Percentiles rank a stretch among this genome's conserved stretches.
Conservation (phyloP, 176 grass and related monocot species). For the Rhipidocladum racemiflorum region DNA sequence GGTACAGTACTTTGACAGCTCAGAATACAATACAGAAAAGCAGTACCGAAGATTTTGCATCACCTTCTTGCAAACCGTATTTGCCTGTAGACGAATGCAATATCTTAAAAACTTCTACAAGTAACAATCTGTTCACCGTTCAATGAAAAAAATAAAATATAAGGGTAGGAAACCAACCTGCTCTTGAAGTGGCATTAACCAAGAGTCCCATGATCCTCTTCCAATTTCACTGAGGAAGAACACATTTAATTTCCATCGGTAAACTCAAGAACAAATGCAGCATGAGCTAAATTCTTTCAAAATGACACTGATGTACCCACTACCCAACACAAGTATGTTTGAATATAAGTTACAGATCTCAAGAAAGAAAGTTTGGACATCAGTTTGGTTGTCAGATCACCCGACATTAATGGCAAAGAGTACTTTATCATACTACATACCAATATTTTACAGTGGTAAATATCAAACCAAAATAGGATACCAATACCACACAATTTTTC, state of each 20-base stretch:
- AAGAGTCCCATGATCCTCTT: slow-evolving; percentile 70
- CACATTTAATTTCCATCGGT: slow-evolving; percentile 21
- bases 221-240: slow-evolving; percentile 70
- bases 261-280: neutral
- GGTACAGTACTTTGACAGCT: slow-evolving; percentile 29
- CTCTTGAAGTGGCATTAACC: slow-evolving; percentile 80
- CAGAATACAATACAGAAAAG: slow-evolving; percentile 31
- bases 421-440: neutral
- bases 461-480: neutral
- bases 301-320: neutral
- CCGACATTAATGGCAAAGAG: neutral
- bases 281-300: neutral
- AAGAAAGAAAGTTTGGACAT: neutral
- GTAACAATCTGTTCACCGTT: slow-evolving; percentile 1
- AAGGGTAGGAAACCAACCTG: slow-evolving; percentile 53
- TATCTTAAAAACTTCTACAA: slow-evolving; percentile 24
- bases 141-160: neutral
- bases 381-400: neutral
- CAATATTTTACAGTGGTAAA: neutral
- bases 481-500: neutral
- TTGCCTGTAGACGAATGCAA: slow-evolving; percentile 49
- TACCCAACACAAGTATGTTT: neutral
- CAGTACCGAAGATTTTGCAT: slow-evolving; percentile 27
- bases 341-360: too few relatives aligned
- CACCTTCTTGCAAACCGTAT: slow-evolving; percentile 89